Base-by-base conservation (phyloP, 1,284 basidiomycete species). In the Xanthoconium separans region DNA sequence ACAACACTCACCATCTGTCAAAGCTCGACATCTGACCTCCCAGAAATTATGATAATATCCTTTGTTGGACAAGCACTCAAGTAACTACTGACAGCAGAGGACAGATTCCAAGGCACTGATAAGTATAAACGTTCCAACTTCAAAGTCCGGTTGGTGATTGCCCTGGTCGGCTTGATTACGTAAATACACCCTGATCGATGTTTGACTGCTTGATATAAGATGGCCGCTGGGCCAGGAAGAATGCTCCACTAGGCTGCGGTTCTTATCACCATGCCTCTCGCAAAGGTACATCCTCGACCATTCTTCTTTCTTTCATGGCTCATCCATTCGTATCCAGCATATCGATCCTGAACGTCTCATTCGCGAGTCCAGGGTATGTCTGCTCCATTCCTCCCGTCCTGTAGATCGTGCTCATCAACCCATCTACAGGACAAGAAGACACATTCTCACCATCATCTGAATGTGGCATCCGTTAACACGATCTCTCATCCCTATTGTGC, bases 311-410 rank as follows among this genome's bases (percentile, higher is more conserved):
- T 6, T 13, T 39, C 30, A 18, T 30, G 13, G 18, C 51, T 46
- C 33, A 52, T n/a, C 18, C 3, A n/a, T 22, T 24, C 16, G 34
- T 44, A 30, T 47, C 33, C 42, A 89, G 85, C 86, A 85, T 61
- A 73, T 89, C 62, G 80, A 88, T 62, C 72, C 87, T 3, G 84
- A 85, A 51, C 72, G 68, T 43, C 77, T 90, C 66, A 66, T 90
- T 44, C 75, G 76, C 60, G 73, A 80, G 46, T 70, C 85, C 42
- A 78, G 75, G 69, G 87, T 80, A 70, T 45, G 34, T 48, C 22
- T 45, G 22, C 10, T 18, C 18, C 42, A 5, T 47, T 33, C 18
- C 22, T 18, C 34, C 9, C 6, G 15, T n/a, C 6, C 43, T 18
- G 31, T 5, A 37, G 27, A 13, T 40, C 34, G n/a, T 31, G 30